Conservation (phyloP, 2,329 filamentous ascomycete genomes). For the Colletotrichum higginsianum region DNA sequence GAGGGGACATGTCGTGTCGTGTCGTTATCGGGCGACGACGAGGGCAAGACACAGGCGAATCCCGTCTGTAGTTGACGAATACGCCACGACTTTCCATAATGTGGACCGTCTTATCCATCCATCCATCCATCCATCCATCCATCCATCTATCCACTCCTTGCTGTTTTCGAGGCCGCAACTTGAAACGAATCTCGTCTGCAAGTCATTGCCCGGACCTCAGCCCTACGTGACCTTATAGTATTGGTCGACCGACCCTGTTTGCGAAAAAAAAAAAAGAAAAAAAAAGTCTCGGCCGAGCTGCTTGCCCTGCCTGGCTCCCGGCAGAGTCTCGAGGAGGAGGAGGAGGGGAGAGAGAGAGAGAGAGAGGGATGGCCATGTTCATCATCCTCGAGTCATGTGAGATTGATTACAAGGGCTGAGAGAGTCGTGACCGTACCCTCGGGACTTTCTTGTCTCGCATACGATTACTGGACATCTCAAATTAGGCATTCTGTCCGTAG, state of each 20-base stretch:
- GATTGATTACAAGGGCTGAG: neutral
- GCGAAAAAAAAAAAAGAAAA: neutral
- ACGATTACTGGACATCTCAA: neutral
- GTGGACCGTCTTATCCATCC: no score
- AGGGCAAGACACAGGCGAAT: no score
- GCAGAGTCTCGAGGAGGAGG: neutral
- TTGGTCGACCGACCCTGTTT: neutral
- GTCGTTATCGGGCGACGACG: no score
- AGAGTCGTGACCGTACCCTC: constrained; percentile 4
- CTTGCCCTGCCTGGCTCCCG: neutral
- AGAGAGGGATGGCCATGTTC: neutral
- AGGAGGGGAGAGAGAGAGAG: neutral
- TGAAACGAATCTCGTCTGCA: neutral
- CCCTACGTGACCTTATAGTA: neutral
- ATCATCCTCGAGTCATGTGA: constrained; percentile 9
- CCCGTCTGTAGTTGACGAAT: no score
- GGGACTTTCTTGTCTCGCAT: neutral
- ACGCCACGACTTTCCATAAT: no score
- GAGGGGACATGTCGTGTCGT: no score
- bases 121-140: no score
- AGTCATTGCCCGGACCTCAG: neutral
- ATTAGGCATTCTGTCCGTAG: no score
- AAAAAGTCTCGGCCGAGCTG: neutral
- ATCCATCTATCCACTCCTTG: neutral
- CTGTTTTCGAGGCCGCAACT: neutral